These are phyloP conservation scores for Dioszegia aurantiaca DNA, from an alignment of 768 basidiomycete species.

Conservation along the genomic window DNA sequence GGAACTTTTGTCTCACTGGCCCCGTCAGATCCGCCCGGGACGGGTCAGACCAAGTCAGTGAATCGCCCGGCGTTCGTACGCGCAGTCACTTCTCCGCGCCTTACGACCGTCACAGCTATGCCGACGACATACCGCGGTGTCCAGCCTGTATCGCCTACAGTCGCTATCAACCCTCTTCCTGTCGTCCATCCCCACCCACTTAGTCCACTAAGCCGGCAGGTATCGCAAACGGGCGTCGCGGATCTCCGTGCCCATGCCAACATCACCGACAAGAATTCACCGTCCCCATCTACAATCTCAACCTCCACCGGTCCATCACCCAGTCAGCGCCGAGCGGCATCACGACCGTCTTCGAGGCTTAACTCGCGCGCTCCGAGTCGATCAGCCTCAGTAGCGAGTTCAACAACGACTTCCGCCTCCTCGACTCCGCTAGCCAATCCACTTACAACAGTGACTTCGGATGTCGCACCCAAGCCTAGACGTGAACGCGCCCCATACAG, in stretches of 20 bases:
- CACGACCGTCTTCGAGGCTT: slow-evolving; percentile 26
- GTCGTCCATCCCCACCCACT: neutral
- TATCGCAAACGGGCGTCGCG: neutral
- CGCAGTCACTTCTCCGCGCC: neutral
- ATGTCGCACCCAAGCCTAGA: neutral
- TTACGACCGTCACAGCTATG: neutral
- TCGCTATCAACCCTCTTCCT: slow-evolving; percentile 3
- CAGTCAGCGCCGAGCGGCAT: slow-evolving; percentile 17
- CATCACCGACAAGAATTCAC: neutral
- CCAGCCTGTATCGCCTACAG: slow-evolving; percentile 1
- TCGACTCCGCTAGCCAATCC: neutral
- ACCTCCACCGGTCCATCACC: neutral
- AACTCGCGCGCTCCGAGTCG: slow-evolving; percentile 1
- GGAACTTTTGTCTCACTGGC: neutral
- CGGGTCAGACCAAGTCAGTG: too few species aligned
- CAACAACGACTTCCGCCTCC: neutral
- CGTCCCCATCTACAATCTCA: neutral
- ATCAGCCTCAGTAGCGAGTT: too few species aligned
- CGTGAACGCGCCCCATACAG: neutral
- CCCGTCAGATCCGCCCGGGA: neutral
- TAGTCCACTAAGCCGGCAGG: neutral
- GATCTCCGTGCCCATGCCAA: neutral
- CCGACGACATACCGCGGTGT: neutral
- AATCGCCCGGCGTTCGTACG: neutral
- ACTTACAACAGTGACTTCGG: neutral